Evolutionary conservation across 208 protist species (phyloP).

Genomic region (Wallacemonas collosoma): DNA sequence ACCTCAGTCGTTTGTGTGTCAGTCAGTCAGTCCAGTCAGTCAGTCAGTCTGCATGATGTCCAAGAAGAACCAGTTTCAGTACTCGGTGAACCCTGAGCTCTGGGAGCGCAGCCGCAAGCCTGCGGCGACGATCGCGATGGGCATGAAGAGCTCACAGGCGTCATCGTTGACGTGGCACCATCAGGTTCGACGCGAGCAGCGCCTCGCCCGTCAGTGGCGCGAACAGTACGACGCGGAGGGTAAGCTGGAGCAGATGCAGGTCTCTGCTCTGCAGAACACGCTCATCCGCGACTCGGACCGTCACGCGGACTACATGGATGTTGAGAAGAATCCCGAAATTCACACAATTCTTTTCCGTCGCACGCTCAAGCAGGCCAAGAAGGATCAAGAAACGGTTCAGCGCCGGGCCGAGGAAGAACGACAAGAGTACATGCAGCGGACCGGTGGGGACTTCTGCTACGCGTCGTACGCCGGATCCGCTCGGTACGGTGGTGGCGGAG

Average conservation of each 20-base stretch:
- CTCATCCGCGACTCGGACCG: conserved; percentile 37
- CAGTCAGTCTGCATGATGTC: background rate
- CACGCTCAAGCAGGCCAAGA: conserved; percentile 15
- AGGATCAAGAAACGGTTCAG: conserved; percentile 7
- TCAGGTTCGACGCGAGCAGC: conserved; percentile 57
- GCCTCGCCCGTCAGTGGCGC: conserved; percentile 38
- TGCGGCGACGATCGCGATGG: conserved; percentile 68
- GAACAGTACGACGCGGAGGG: conserved; percentile 36
- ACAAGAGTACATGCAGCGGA: conserved; percentile 3
- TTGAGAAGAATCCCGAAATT: conserved; percentile 50
- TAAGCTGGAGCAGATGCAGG: conserved; percentile 10
- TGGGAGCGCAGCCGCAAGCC: conserved; percentile 54
- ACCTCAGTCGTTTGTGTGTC: background rate
- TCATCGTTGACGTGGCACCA: conserved; percentile 54
- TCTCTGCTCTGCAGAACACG: conserved; percentile 44
- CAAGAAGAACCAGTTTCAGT: conserved; percentile 47
- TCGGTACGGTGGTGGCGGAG: background rate
- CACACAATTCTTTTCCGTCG: conserved; percentile 39
- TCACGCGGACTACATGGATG: conserved; percentile 34
- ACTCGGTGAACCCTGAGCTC: conserved; percentile 64
- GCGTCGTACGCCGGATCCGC: conserved; percentile 1
- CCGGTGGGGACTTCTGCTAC: conserved; percentile 12
- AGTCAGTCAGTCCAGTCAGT: conserved; percentile 6
- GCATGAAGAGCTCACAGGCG: conserved; percentile 59
- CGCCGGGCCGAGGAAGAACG: conserved; percentile 7